Evolutionary conservation across 2,329 filamentous ascomycete genomes (phyloP), one percentile per base, ranked within the genome.

Genomic region (Chaetomium globosum): DNA sequence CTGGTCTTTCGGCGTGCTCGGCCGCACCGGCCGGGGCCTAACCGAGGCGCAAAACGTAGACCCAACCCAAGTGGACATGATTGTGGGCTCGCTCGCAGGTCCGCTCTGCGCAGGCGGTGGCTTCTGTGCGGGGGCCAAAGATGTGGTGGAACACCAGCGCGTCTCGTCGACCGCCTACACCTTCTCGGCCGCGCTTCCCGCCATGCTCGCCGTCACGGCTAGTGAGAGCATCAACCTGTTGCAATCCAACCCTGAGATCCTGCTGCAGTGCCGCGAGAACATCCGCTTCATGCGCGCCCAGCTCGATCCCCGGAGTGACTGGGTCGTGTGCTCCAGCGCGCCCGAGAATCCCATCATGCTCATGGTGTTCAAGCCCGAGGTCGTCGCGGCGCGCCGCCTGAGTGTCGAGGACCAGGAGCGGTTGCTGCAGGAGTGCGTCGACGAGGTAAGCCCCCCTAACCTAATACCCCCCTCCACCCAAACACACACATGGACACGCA

Each of bases 31-130:
- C 23, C 89, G 93, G 60, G 95, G 95, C 65, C 83, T 98, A 48
- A 98, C 95, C 0, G 96, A 99, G 80, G 92, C 94, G 6, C 95
- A 98, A 75, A 97, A 98, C 72, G 94, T 99, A 21, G 95, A 98
- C 75, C 88, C 94, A 0, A 87, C 89, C 10, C 91, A 96, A 75
- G 89, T 99, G 58, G 95, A 99, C 80, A 97, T 99, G 93, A 94
- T 99, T 71, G 86, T 98, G 60, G 95, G 96, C 52, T 96, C 92
- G 43, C 86, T 99, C 54, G 89, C 94, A 13, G 94, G 95, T 2
- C 90, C 93, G 19, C 83, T 99, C 46, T 95, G 94, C 74, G 93
- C 92, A 10, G 94, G 93, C 63, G 95, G 96, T 71, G 95, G 95
- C 19, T 99, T 99, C 82, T 99, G 95, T 76, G 93, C 94, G 19